Evolutionary conservation across 2,329 filamentous ascomycete species (phyloP).

Genomic region (Plectosphaerella plurivora): DNA sequence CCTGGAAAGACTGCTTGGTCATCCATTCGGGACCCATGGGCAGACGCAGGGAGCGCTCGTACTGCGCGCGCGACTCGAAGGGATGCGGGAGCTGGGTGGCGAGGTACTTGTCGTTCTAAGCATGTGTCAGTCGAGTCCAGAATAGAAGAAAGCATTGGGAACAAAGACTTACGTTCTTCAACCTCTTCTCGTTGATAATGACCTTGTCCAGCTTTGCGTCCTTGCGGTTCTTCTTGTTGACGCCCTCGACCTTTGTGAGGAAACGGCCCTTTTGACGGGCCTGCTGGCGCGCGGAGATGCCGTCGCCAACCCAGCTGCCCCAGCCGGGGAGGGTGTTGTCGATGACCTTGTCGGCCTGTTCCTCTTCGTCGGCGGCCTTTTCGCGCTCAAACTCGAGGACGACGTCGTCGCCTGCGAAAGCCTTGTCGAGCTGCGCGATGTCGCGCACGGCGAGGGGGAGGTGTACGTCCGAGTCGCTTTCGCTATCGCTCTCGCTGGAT

Average conservation of each 20-base stretch:
- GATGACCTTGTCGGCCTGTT: constrained; percentile 77
- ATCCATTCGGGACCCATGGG: constrained; percentile 93
- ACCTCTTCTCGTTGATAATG: constrained; percentile 86
- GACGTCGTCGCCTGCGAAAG: constrained; percentile 86
- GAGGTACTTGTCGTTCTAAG: constrained; percentile 80
- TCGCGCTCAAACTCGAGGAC: constrained; percentile 75
- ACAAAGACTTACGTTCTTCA: constrained; percentile 66
- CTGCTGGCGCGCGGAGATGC: constrained; percentile 67
- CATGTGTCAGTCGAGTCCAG: background rate
- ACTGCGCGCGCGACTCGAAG: constrained; percentile 85
- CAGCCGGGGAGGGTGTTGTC: constrained; percentile 89
- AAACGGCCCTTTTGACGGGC: constrained; percentile 59
- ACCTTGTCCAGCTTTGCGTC: constrained; percentile 80
- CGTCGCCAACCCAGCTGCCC: constrained; percentile 87
- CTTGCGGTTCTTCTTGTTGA: constrained; percentile 72
- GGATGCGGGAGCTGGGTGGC: constrained; percentile 79
- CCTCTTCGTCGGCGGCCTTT: constrained; percentile 65
- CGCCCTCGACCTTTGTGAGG: constrained; percentile 64
- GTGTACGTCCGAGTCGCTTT: constrained; percentile 40
- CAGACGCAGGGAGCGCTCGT: constrained; percentile 80
- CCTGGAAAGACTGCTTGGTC: constrained; percentile 93
- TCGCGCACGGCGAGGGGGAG: constrained; percentile 56
- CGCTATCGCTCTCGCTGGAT: constrained; percentile 25
- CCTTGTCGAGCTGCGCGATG: constrained; percentile 68
- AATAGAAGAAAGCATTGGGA: background rate